These are phyloP conservation scores for Phaeosphaeria sp. DNA, from an alignment of 2,329 filamentous ascomycete genomes.

Conservation along the genomic window DNA sequence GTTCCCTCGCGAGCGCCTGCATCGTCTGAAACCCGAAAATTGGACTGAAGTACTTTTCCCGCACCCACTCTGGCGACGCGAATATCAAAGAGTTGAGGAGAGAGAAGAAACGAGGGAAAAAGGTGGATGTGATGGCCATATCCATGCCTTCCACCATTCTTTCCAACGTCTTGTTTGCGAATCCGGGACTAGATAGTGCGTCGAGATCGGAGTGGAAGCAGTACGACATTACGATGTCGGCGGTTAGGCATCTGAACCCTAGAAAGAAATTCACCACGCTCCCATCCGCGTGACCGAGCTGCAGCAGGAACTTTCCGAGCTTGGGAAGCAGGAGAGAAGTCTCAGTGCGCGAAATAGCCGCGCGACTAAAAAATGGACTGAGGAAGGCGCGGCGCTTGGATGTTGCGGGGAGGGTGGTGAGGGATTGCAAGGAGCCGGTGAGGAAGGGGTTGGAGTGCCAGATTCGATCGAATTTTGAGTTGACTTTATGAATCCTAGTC, in stretches of 20 bases:
- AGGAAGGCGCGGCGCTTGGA: conserved; percentile 16
- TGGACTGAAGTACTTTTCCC: conserved; percentile 11
- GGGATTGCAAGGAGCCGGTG: conserved; percentile 16
- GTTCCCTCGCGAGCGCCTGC: conserved; percentile 11
- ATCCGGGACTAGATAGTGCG: conserved; percentile 8
- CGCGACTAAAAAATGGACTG: conserved; percentile 20
- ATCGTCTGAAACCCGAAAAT: conserved; percentile 16
- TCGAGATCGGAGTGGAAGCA: conserved; percentile 19
- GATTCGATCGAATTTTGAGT: conserved; percentile 16
- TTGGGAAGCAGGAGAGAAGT: conserved; percentile 16
- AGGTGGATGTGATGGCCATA: conserved; percentile 7
- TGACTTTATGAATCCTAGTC: no score
- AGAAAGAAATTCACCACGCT: conserved; percentile 17
- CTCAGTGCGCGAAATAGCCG: conserved; percentile 16
- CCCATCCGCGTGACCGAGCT: conserved; percentile 6
- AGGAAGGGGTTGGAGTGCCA: conserved; percentile 23
- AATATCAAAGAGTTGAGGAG: conserved; percentile 11
- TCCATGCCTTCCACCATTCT: conserved; percentile 10
- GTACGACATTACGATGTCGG: conserved; percentile 22
- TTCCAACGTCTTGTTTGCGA: conserved; percentile 8
- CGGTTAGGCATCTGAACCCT: conserved; percentile 19
- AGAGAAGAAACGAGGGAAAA: conserved; percentile 14
- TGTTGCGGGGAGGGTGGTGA: conserved; percentile 15
- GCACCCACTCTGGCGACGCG: conserved; percentile 5
- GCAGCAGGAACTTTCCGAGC: neutral